Conservation (phyloP, 805 yeast genomes). For the Tetrapisispora pingtungensis region DNA sequence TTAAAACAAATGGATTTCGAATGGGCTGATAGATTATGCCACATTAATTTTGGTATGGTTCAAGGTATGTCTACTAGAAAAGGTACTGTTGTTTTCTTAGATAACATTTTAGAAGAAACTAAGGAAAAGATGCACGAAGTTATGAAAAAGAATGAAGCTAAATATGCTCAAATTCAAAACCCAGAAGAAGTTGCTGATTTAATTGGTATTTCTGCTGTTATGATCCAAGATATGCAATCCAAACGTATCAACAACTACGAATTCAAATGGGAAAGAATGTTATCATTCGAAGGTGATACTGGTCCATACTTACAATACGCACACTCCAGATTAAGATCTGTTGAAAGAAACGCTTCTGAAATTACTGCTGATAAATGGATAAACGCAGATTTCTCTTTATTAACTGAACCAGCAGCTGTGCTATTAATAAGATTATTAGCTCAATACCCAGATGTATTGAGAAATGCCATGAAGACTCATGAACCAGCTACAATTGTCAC, state of each 20-base stretch:
- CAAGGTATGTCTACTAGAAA: conserved; percentile 97
- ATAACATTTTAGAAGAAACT: conserved; percentile 85
- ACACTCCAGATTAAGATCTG: conserved; percentile 91
- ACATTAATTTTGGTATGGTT: conserved; percentile 95
- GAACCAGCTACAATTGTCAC: conserved; percentile 95
- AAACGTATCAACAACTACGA: conserved; percentile 93
- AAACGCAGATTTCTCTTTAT: conserved; percentile 47
- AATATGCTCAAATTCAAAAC: conserved; percentile 84
- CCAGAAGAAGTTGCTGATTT: conserved; percentile 94
- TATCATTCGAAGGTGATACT: conserved; percentile 97
- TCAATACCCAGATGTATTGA: conserved; percentile 83
- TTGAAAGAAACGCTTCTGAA: conserved; percentile 67
- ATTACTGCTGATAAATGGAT: conserved; percentile 36
- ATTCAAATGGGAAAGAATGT: conserved; percentile 97
- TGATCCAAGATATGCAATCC: conserved; percentile 98
- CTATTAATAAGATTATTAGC: conserved; percentile 67
- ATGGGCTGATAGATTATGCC: conserved; percentile 75
- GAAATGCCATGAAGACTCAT: conserved; percentile 69
- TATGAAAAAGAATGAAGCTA: conserved; percentile 83
- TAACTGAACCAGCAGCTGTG: conserved; percentile 62
- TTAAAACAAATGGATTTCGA: conserved; percentile 80
- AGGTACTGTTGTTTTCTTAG: conserved; percentile 97
- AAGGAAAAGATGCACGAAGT: conserved; percentile 92
- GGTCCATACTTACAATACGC: conserved; percentile 99
- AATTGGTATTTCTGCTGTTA: conserved; percentile 93